Conservation (phyloP, 306 rosid species). For the Astragalus glycyphyllos region DNA sequence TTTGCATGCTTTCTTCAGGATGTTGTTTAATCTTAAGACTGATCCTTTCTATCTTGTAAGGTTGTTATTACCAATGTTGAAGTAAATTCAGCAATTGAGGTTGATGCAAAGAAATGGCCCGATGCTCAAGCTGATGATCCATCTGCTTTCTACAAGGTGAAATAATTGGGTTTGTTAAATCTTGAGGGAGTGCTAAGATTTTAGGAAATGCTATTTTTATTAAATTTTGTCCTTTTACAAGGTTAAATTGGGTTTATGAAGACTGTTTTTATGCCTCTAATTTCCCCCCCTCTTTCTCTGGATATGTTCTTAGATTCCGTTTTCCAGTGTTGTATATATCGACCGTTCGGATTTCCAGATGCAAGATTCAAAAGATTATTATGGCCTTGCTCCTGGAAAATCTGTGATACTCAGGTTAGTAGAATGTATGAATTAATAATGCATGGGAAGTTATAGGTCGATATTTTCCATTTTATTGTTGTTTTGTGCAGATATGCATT, state of each 20-base stretch:
- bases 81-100: slow-evolving; percentile 66
- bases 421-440: slow-evolving; percentile 21
- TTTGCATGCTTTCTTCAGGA: slow-evolving; percentile 32
- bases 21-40: slow-evolving; percentile 20
- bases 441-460: slow-evolving; percentile 20
- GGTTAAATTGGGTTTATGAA: too few species aligned
- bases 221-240: too few species aligned
- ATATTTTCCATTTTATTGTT: slow-evolving; percentile 24
- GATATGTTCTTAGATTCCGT: slow-evolving; percentile 64
- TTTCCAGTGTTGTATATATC: slow-evolving; percentile 82
- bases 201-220: slow-evolving; percentile 1
- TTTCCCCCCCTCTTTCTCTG: neutral
- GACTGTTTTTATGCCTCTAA: slow-evolving; percentile 27
- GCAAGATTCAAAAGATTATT: slow-evolving; percentile 93
- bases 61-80: slow-evolving; percentile 90
- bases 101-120: slow-evolving; percentile 93
- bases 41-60: slow-evolving; percentile 48
- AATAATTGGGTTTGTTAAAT: slow-evolving; percentile 32
- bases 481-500: slow-evolving; percentile 74
- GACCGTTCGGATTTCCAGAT: slow-evolving; percentile 89
- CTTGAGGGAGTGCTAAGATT: neutral
- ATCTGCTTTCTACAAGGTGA: slow-evolving; percentile 87
- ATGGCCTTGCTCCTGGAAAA: slow-evolving; percentile 98
- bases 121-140: slow-evolving; percentile 77
- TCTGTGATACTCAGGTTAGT: slow-evolving; percentile 86